Base-by-base conservation (phyloP, 1,284 basidiomycete species). In the Ceratobasidium theobromae region DNA sequence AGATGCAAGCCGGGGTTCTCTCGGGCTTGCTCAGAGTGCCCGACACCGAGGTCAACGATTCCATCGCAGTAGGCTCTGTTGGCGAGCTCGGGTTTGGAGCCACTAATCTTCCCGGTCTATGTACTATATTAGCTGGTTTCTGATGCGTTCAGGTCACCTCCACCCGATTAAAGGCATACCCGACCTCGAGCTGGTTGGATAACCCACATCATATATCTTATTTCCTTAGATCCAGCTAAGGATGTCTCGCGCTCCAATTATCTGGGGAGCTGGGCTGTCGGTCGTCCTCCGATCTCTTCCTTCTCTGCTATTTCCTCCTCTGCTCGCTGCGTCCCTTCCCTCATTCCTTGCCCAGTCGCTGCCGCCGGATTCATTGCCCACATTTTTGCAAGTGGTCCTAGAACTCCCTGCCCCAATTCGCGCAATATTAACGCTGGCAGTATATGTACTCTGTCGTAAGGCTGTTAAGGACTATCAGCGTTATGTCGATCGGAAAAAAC, bases 351-450 rank as follows among this genome's bases (percentile, higher is more conserved):
- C 48, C 25, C 48, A 23, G 5, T 6, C 35, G 16, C 16, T 18
- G 14, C 27, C 38, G 2, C 23, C 28, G 3, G 25, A 41, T 38
- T 41, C 49, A 11, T 8, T 40, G 14, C 60, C 60, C 25, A 23
- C 14, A 5, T 25, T 32, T 28, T n/a, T 64, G n/a, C 35, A 52
- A 11, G 33, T 12, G 8, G 52, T 64, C 21, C 21, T 64, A 2
- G 49, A 45, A 5, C 60, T 64, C 38, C 60, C 60, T 43, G 32
- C 48, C 23, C 25, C 25, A 12, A 25, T 52, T 16, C 35, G 41
- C 2, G 40, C 49, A 1, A n/a, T 30, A 2, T 14, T 52, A 11
- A 32, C 40, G 12, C 30, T 52, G 11, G 6, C 43, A n/a, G 1
- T 45, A n/a, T 51, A 41, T 11, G 2, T 28, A 2, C 6, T 38